Percentiles rank a stretch among this genome's conserved stretches.
phyloP scores from a whole-genome alignment of 257 asterid species.

The Capsicum pubescens region DNA sequence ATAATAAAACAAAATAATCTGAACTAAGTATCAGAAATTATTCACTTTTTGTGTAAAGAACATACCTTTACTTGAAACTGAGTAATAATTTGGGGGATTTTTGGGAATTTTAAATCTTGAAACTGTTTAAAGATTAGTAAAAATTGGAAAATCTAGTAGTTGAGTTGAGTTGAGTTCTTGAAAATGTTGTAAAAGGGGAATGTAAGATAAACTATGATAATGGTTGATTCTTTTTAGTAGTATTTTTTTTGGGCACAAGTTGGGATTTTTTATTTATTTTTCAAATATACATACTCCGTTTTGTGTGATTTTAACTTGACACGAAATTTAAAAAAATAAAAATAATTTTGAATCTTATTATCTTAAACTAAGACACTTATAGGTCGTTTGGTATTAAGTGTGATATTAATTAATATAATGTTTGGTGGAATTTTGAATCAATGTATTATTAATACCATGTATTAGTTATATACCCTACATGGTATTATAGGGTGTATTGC shows the following conservation, averaged over 20 bases:
- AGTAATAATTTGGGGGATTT: slow-evolving; percentile 18
- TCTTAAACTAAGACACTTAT: too few species aligned
- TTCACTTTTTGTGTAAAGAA: neutral
- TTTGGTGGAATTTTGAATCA: too few species aligned
- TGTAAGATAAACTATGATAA: neutral
- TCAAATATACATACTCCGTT: too few species aligned
- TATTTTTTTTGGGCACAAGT: neutral
- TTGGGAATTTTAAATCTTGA: slow-evolving; percentile 1
- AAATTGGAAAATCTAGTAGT: neutral
- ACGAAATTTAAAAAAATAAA: too few species aligned
- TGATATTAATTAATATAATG: too few species aligned
- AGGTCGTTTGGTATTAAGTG: too few species aligned
- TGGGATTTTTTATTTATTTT: neutral
- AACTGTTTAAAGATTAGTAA: slow-evolving; percentile 9
- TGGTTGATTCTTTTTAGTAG: neutral
- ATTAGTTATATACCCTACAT: too few species aligned
- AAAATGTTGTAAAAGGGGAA: neutral
- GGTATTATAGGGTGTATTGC: too few species aligned
- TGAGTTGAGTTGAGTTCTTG: neutral
- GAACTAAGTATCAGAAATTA: neutral
- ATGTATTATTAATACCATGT: too few species aligned
- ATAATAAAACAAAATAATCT: neutral
- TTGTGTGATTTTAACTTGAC: too few species aligned
- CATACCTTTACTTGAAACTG: slow-evolving; percentile 4
- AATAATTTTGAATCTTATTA: too few species aligned